Evolutionary conservation across 1,284 basidiomycete genomes (phyloP), one percentile per base, ranked within the genome.

Genomic region (Moesziomyces antarcticus): DNA sequence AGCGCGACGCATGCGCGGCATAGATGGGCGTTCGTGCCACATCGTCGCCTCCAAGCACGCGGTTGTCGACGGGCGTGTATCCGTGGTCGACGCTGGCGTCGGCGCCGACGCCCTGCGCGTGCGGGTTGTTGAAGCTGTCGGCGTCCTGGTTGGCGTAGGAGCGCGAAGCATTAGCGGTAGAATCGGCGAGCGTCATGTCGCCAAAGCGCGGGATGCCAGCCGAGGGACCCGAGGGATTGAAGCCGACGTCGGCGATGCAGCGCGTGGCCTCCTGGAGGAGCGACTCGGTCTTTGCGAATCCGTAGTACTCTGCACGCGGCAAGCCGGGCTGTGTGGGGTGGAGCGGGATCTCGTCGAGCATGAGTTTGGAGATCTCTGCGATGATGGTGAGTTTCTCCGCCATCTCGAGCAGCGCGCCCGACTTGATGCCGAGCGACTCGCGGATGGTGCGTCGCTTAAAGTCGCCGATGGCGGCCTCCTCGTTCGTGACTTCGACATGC

Each of bases 321-420:
- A 91, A 87, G 14, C 94, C 94, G 3, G 93, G 93, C 50, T 90
- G 89, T 0, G 93, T 94, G 25, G 87, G 85, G 18, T 91, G 90
- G 60, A 93, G 88, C 0, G 93, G 91, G 11, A 97, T 91, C 87
- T 93, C 92, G 88, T 90, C 87, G 49, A 93, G 88, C 21, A 95
- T 86, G 13, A 90, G 87, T 83, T 92, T 93, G 10, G 93, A 94
- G 46, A 90, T 87, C 73, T 94, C 91, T 27, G 90, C 93, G 40
- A 90, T 88, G 75, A 96, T 92, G 89, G 93, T 87, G 66, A 93
- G 90, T 85, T 93, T 95, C 85, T 94, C 92, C 48, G 91, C 92
- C 59, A 90, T 90, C 85, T 97, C 94, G 62, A 91, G 85, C 45
- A 97, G 85, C 1, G 92, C 93, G 30, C 93, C 93, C 80, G 94